Conservation (phyloP, 2,329 filamentous ascomycete species). For the Teratosphaeria epicoccoides region DNA sequence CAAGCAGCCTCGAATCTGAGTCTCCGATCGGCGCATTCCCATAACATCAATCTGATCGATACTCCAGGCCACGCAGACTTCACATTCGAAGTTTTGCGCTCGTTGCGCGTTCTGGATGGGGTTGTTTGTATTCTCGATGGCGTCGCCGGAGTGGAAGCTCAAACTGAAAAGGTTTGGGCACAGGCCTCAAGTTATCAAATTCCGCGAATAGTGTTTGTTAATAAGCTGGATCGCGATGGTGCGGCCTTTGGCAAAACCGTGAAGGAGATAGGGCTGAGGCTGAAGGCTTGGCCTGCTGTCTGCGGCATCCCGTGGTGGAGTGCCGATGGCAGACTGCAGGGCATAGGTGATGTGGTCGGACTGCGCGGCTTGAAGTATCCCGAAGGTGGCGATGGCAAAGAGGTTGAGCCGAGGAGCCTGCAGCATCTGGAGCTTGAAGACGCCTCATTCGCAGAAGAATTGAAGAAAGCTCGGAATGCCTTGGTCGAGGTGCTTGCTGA, state of each 20-base stretch:
- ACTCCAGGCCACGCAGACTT: conserved; percentile 97
- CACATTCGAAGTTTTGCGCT: conserved; percentile 89
- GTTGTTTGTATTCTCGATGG: conserved; percentile 89
- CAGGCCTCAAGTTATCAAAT: conserved; percentile 80
- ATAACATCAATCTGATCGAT: conserved; percentile 85
- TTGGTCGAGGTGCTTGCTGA: conserved; percentile 80
- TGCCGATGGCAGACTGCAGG: conserved; percentile 62
- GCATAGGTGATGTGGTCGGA: conserved; percentile 74
- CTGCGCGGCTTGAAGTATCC: conserved; percentile 66
- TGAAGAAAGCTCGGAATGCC: conserved; percentile 63
- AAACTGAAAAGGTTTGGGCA: conserved; percentile 92
- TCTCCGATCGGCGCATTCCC: conserved; percentile 38
- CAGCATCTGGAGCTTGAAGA: conserved; percentile 43
- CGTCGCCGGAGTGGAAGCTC: conserved; percentile 88
- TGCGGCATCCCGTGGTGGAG: conserved; percentile 93
- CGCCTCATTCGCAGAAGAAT: conserved; percentile 48
- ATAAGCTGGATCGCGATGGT: conserved; percentile 76
- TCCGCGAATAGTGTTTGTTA: conserved; percentile 70
- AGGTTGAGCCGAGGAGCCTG: conserved; percentile 40
- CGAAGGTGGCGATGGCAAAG: conserved; percentile 53
- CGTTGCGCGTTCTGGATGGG: conserved; percentile 75
- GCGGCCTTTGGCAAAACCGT: conserved; percentile 76
- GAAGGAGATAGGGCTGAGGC: conserved; percentile 67
- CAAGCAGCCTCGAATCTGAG: conserved; percentile 24
- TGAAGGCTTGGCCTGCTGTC: conserved; percentile 77